phyloP scores from a whole-genome alignment of 371 early-diverging fungal genomes.

The Basidiobolus meristosporus region DNA sequence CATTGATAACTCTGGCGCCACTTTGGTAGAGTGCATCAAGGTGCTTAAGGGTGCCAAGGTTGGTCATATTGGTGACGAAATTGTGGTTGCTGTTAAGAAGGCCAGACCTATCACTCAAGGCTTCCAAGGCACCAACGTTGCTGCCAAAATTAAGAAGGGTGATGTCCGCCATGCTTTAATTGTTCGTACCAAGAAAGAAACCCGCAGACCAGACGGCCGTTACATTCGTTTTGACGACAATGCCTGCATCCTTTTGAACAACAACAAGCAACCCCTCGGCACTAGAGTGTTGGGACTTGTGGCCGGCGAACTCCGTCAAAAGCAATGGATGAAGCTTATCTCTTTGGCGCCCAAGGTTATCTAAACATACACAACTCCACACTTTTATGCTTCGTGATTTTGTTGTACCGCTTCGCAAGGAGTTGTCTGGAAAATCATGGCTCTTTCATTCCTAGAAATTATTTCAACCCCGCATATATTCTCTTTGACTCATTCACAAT shows the following conservation, averaged over 20 bases:
- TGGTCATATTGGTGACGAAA: slow-evolving; percentile 78
- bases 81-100: slow-evolving; percentile 87
- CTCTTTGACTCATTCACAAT: too few species aligned
- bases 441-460: too few species aligned
- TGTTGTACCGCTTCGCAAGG: too few species aligned
- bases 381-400: too few species aligned
- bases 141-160: slow-evolving; percentile 78
- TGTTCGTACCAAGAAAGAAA: slow-evolving; percentile 83
- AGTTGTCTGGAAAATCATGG: slow-evolving; percentile 37
- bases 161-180: slow-evolving; percentile 87
- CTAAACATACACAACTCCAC: slow-evolving; percentile 15
- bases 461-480: too few species aligned
- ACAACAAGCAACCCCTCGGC: slow-evolving; percentile 83
- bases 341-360: slow-evolving; percentile 86
- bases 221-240: slow-evolving; percentile 93
- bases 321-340: slow-evolving; percentile 88
- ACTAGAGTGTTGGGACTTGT: slow-evolving; percentile 86
- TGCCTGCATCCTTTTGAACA: slow-evolving; percentile 87
- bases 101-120: slow-evolving; percentile 57
- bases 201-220: slow-evolving; percentile 79
- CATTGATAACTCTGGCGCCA: slow-evolving; percentile 91
- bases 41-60: slow-evolving; percentile 71
- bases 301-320: slow-evolving; percentile 74
- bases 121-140: slow-evolving; percentile 11
- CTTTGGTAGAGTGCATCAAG: slow-evolving; percentile 88